These are phyloP conservation scores for Sarcodon aspratus DNA, from an alignment of 768 basidiomycete genomes.

Conservation along the genomic window DNA sequence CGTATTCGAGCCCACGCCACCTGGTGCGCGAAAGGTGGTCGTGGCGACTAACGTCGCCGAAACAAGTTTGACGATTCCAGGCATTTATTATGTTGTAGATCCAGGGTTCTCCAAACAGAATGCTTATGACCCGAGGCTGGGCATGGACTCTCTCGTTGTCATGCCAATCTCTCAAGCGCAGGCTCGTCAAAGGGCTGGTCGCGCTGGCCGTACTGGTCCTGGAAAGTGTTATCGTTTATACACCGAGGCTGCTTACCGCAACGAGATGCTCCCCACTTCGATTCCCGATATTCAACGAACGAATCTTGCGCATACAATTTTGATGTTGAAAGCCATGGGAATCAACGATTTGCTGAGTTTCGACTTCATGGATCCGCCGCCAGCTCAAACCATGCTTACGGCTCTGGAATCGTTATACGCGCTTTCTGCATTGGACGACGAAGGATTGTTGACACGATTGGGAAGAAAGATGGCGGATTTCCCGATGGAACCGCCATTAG, in stretches of 20 bases:
- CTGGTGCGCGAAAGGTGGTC: conserved; percentile 96
- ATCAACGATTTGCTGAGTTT: conserved; percentile 96
- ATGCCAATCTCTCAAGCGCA: conserved; percentile 99
- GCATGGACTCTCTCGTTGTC: conserved; percentile 98
- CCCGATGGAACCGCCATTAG: conserved; percentile 92
- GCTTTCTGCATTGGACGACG: conserved; percentile 91
- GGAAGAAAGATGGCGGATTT: conserved; percentile 99
- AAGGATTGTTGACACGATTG: conserved; percentile 86
- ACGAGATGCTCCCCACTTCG: conserved; percentile 96
- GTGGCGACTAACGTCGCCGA: conserved; percentile 99
- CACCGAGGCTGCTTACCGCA: conserved; percentile 95
- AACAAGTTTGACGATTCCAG: conserved; percentile 95
- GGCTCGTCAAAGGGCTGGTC: conserved; percentile 89
- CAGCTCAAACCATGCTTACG: conserved; percentile 92
- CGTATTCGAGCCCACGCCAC: conserved; percentile 96
- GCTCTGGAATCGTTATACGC: conserved; percentile 93
- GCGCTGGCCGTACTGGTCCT: conserved; percentile 95
- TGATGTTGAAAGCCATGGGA: conserved; percentile 98
- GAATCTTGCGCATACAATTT: conserved; percentile 84
- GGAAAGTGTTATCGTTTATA: conserved; percentile 98
- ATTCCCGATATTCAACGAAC: conserved; percentile 97
- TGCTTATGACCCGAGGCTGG: conserved; percentile 91
- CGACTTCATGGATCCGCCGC: conserved; percentile 99
- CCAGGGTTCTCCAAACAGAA: conserved; percentile 99
- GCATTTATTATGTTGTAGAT: conserved; percentile 98